Base-by-base conservation (phyloP, 768 basidiomycete genomes). In the Auriscalpium microsporum region DNA sequence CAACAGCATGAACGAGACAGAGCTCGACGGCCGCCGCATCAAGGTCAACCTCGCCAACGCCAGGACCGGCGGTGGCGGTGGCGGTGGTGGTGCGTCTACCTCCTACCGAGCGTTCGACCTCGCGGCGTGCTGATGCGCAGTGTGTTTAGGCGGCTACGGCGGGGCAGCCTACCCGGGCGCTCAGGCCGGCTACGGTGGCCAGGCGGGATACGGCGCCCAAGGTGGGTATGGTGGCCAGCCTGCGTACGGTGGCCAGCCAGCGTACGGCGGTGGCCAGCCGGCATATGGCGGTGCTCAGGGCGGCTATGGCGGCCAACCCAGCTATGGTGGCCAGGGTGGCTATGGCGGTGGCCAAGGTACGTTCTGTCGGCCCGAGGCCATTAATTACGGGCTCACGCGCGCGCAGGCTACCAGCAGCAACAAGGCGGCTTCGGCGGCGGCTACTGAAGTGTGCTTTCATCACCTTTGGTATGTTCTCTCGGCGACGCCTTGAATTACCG, bases 11-110 rank as follows among this genome's bases (percentile, higher is more conserved):
- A 87, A 96, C 73, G 94, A 96, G 67, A 82, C 87, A 62, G 91
- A 95, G 62, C 83, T 97, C 59, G 95, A 97, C 72, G 94, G 94
- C 50, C 82, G 95, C 61, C 79, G 88, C 57, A 83, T 98, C 68
- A 92, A 92, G 71, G 81, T 82, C 51, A 97, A 95, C 76, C 75
- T 88, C 52, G 86, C 87, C 40, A 89, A 90, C 60, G 82, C 85
- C 50, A 79, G 86, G 51, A 69, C 73, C 48, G 67, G 79, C 4
- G 73, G 77, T 51, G 80, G 69, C 10, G 68, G 74, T 36, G 62
- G 73, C 55, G 68, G 74, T 36, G 62, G 73, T 54, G 68, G 28
- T 28, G 28, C 28, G 28, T 28, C 28, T n/a, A n/a, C n/a, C 14
- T 42, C 8, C 40, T 5, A 9, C 8, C 13, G 14, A 2, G 40